A percentile compares a stretch with the other conserved stretches of the same genome.
These are phyloP conservation scores for Neopestalotiopsis rosae DNA, from an alignment of 2,329 filamentous ascomycete genomes.

Conservation along the genomic window DNA sequence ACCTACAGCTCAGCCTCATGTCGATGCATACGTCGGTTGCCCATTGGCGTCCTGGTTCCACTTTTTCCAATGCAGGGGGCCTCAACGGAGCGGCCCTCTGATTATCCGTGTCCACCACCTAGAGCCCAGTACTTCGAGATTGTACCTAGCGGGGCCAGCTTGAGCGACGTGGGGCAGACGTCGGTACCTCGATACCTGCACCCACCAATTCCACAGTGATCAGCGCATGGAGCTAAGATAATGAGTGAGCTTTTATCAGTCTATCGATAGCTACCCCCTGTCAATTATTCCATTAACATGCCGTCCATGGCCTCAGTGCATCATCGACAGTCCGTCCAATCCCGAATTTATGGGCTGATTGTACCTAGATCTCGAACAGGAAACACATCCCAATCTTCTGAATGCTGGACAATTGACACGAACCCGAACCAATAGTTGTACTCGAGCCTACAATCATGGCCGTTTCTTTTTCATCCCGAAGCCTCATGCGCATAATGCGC, in stretches of 20 bases:
- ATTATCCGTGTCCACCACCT: not conserved
- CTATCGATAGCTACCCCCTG: not conserved
- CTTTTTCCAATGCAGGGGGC: not conserved
- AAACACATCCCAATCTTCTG: not conserved
- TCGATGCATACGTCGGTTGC: constrained; percentile 1
- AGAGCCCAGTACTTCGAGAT: not conserved
- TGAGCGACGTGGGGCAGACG: not conserved
- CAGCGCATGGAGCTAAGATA: not conserved
- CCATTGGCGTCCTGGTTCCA: not conserved
- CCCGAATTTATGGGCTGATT: constrained; percentile 10
- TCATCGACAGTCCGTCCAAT: constrained; percentile 7
- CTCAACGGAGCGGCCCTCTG: not conserved
- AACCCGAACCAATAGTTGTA: not conserved
- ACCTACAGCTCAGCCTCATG: constrained; percentile 12
- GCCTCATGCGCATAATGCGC: constrained; percentile 29
- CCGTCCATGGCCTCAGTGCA: constrained; percentile 1
- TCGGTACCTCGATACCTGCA: not conserved
- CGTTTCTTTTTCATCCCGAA: constrained; percentile 22
- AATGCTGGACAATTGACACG: not conserved
- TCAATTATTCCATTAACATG: not conserved
- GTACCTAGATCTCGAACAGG: not conserved
- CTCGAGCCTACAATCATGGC: constrained; percentile 23
- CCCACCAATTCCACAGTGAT: not conserved
- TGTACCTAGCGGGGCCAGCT: too few species aligned
- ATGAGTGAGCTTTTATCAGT: constrained; percentile 5